A percentile compares a stretch with the other conserved stretches of the same genome.
Evolutionary conservation across 2,329 filamentous ascomycete species (phyloP).

Genomic region (Chrysosporium queenslandicum): DNA sequence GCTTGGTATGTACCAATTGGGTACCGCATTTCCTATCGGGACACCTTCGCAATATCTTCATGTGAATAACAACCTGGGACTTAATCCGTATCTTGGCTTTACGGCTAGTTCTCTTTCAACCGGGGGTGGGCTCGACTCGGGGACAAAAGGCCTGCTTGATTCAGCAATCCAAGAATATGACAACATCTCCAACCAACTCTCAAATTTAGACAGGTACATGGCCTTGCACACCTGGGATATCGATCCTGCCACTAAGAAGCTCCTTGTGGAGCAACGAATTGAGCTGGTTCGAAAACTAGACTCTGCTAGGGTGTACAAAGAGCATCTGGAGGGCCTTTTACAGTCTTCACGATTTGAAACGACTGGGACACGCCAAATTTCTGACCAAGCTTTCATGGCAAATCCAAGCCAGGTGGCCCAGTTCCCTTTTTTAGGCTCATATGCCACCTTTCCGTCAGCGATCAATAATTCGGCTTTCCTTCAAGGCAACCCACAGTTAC

Average conservation of each 20-base stretch:
- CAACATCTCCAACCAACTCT: slow-evolving; percentile 26
- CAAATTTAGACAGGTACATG: slow-evolving; percentile 31
- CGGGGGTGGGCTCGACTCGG: neutral
- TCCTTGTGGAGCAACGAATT: slow-evolving; percentile 30
- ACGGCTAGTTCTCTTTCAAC: neutral
- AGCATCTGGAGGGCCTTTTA: slow-evolving; percentile 24
- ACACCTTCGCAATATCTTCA: neutral
- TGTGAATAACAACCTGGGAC: neutral
- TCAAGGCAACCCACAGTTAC: neutral
- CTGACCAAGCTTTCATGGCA: neutral
- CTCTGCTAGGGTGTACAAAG: slow-evolving; percentile 28
- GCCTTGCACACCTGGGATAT: slow-evolving; percentile 33
- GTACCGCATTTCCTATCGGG: neutral
- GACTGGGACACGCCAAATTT: neutral
- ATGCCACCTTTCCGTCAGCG: neutral
- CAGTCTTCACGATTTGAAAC: slow-evolving; percentile 16
- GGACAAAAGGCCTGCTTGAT: slow-evolving; percentile 19
- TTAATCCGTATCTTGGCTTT: slow-evolving; percentile 3
- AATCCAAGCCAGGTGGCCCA: neutral
- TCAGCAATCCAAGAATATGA: slow-evolving; percentile 25
- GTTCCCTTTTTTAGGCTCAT: neutral
- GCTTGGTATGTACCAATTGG: neutral
- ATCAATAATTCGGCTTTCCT: slow-evolving; percentile 1
- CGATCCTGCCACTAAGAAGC: slow-evolving; percentile 26
- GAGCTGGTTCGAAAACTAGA: slow-evolving; percentile 32